Evolutionary conservation across 768 basidiomycete genomes (phyloP).

Genomic region (Xerocomellus amylosporus): DNA sequence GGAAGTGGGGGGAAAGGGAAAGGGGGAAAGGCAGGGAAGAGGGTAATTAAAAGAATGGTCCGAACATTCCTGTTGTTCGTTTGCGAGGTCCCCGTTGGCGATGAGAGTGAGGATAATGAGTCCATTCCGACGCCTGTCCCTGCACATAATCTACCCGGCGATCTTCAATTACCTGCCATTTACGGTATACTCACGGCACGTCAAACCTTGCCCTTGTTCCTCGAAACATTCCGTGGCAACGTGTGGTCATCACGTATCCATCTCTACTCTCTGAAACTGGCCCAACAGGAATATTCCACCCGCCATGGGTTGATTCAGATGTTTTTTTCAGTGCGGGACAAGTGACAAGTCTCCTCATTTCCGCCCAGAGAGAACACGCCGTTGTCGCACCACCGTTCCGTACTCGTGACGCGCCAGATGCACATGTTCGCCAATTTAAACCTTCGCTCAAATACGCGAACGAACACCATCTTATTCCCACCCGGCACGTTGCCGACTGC

Average conservation of each 20-base stretch:
- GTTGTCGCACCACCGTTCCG: slow-evolving; percentile 10
- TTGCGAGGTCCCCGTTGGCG: not conserved
- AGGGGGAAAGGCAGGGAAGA: not conserved
- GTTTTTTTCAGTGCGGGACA: not conserved
- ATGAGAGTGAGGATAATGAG: slow-evolving; percentile 2
- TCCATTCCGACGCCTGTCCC: slow-evolving; percentile 5
- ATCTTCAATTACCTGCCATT: slow-evolving; percentile 20
- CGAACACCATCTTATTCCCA: slow-evolving; percentile 14
- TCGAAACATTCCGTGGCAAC: slow-evolving; percentile 12
- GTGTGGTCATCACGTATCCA: not conserved
- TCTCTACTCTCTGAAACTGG: not conserved
- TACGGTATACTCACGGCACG: slow-evolving; percentile 10
- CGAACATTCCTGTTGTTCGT: slow-evolving; percentile 2
- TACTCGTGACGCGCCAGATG: slow-evolving; percentile 12
- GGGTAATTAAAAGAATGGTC: slow-evolving; percentile 12
- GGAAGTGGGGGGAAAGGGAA: not conserved
- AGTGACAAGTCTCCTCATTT: slow-evolving; percentile 12
- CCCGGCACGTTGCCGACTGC: slow-evolving; percentile 8
- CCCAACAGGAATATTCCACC: not conserved
- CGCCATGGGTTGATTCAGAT: no score
- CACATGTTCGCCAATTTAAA: slow-evolving; percentile 15
- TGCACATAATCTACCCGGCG: slow-evolving; percentile 13
- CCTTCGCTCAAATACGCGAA: slow-evolving; percentile 3
- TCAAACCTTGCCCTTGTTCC: not conserved
- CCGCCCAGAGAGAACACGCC: slow-evolving; percentile 12